Evolutionary conservation across 495 filamentous ascomycete species (phyloP).

Genomic region (Schizothecium vesticola): DNA sequence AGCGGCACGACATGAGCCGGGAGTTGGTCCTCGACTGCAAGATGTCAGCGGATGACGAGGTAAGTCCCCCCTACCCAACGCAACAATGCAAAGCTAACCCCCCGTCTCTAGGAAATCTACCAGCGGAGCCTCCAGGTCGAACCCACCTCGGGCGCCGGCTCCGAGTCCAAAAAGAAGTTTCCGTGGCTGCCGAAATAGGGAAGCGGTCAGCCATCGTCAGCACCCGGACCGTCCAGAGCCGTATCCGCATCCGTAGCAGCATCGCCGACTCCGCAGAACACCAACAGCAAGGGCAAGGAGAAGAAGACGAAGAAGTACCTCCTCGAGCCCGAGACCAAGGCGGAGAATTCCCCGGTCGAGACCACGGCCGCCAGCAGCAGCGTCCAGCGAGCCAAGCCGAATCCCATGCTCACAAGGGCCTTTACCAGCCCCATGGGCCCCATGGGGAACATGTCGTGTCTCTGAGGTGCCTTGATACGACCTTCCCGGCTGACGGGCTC

Average conservation of each 20-base stretch:
- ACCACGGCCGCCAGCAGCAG: background rate
- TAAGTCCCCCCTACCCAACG: slow-evolving; percentile 21
- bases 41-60: slow-evolving; percentile 57
- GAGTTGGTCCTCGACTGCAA: slow-evolving; percentile 66
- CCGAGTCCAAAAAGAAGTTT: slow-evolving; percentile 51
- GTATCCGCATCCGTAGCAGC: background rate
- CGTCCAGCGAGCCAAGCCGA: background rate
- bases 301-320: background rate
- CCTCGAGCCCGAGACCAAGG: background rate
- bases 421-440: background rate
- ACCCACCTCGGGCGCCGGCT: slow-evolving; percentile 30
- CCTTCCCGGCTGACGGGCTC: background rate
- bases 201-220: background rate
- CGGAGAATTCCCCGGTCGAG: background rate
- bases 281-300: background rate
- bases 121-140: slow-evolving; percentile 55
- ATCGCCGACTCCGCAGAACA: background rate
- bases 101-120: slow-evolving; percentile 49
- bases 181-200: slow-evolving; percentile 48
- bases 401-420: background rate
- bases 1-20: slow-evolving; percentile 58
- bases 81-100: background rate
- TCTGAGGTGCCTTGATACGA: background rate
- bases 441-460: background rate
- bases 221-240: background rate